A percentile compares a stretch with the other conserved stretches of the same genome.
phyloP scores from a whole-genome alignment of 495 filamentous ascomycete genomes.

The Cercophora scortea region DNA sequence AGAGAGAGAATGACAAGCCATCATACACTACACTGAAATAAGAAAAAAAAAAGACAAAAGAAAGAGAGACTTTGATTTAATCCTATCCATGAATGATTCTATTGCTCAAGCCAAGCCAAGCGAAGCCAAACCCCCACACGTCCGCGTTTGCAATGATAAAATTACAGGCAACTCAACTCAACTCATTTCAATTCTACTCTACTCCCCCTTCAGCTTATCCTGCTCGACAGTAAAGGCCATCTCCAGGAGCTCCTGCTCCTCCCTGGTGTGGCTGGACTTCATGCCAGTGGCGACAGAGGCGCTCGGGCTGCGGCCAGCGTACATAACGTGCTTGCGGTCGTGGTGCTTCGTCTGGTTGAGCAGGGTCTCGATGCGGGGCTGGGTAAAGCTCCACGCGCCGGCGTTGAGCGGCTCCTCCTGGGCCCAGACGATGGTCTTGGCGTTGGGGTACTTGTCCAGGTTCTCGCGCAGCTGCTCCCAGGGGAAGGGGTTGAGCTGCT shows the following conservation, averaged over 20 bases:
- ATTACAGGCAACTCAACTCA: not conserved
- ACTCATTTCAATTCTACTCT: slow-evolving; percentile 10
- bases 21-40: not conserved
- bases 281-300: slow-evolving; percentile 89
- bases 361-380: slow-evolving; percentile 92
- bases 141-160: not conserved
- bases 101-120: not conserved
- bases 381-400: slow-evolving; percentile 88
- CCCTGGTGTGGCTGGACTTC: slow-evolving; percentile 82
- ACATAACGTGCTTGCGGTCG: slow-evolving; percentile 90
- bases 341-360: slow-evolving; percentile 87
- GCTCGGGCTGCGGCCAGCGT: slow-evolving; percentile 84
- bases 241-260: slow-evolving; percentile 85
- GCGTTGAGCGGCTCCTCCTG: slow-evolving; percentile 98
- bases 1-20: slow-evolving; percentile 1
- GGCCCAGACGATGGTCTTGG: slow-evolving; percentile 89
- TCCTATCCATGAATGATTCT: not conserved
- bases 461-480: slow-evolving; percentile 95
- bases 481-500: slow-evolving; percentile 98
- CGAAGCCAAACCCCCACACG: not conserved
- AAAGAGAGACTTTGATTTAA: not conserved
- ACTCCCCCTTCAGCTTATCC: slow-evolving; percentile 67
- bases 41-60: slow-evolving; percentile 2
- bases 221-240: slow-evolving; percentile 56
- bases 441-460: slow-evolving; percentile 91